A percentile compares a stretch with the other conserved stretches of the same genome.
These are phyloP conservation scores for Ogataea minuta DNA, from an alignment of 805 yeast genomes.

Conservation along the genomic window DNA sequence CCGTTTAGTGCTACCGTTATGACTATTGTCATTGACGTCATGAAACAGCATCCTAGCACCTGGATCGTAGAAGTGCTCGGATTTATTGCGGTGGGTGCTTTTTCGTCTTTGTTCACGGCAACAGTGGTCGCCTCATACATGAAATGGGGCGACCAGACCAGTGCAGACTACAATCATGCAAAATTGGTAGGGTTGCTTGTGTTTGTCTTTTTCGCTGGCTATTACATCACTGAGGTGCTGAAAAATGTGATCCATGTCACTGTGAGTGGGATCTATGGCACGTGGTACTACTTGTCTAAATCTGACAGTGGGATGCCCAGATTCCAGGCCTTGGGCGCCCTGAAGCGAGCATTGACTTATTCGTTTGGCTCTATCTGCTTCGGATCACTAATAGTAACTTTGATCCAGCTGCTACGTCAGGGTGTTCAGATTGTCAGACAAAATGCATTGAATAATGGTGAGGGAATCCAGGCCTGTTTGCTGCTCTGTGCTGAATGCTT, in stretches of 20 bases:
- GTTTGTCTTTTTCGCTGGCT: constrained; percentile 79
- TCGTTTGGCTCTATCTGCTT: constrained; percentile 88
- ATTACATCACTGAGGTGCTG: constrained; percentile 77
- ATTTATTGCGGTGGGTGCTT: constrained; percentile 56
- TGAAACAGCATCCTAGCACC: constrained; percentile 66
- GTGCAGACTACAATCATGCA: constrained; percentile 19
- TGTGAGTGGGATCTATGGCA: constrained; percentile 84
- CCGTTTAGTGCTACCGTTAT: constrained; percentile 30
- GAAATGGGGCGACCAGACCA: constrained; percentile 49
- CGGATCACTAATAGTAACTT: constrained; percentile 71
- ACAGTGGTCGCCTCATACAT: constrained; percentile 75
- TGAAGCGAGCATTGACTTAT: constrained; percentile 72
- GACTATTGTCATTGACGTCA: constrained; percentile 60
- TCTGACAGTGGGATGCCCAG: constrained; percentile 59
- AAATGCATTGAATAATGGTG: constrained; percentile 25
- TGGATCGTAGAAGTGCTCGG: constrained; percentile 40
- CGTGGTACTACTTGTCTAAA: constrained; percentile 79
- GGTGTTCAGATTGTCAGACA: constrained; percentile 50
- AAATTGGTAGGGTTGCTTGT: constrained; percentile 51
- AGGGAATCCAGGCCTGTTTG: constrained; percentile 18
- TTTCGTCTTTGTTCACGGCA: constrained; percentile 62
- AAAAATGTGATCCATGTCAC: constrained; percentile 79
- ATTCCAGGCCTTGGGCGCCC: constrained; percentile 77
- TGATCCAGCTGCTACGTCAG: constrained; percentile 65
- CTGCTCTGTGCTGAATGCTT: constrained; percentile 23